Conservation (phyloP, 2,329 filamentous ascomycete species). For the Aspergillus pseudonomiae region DNA sequence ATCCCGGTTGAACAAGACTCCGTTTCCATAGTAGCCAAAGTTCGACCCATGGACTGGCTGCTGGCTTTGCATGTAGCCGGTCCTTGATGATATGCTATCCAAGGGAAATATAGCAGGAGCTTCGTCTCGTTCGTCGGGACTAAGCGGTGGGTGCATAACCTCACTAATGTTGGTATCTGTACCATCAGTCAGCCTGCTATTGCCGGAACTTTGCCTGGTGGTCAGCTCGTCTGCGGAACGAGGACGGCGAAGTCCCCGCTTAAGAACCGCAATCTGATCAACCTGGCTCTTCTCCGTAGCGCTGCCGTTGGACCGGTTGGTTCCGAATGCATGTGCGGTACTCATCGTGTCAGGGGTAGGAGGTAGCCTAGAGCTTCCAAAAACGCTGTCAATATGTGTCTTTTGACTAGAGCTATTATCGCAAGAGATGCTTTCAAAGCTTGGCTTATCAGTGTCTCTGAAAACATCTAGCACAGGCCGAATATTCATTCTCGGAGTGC, state of each 20-base stretch:
- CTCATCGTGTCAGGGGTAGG: conserved; percentile 50
- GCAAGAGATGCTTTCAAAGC: conserved; percentile 29
- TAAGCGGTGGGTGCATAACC: conserved; percentile 28
- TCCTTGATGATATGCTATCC: conserved; percentile 31
- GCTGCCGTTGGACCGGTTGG: conserved; percentile 40
- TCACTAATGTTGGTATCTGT: conserved; percentile 39
- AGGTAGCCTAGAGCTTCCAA: conserved; percentile 39
- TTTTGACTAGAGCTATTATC: conserved; percentile 29
- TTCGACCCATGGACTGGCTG: conserved; percentile 27
- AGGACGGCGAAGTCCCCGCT: conserved; percentile 30
- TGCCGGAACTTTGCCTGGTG: conserved; percentile 33
- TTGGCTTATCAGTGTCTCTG: conserved; percentile 21
- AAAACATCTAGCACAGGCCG: conserved; percentile 27
- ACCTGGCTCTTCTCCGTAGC: conserved; percentile 30
- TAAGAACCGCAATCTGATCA: conserved; percentile 27
- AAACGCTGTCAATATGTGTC: conserved; percentile 35
- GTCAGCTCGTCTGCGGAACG: conserved; percentile 40
- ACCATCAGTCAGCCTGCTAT: conserved; percentile 33
- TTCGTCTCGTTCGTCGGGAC: conserved; percentile 23
- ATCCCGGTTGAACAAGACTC: conserved; percentile 25
- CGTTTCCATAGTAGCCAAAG: conserved; percentile 25
- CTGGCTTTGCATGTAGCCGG: conserved; percentile 28
- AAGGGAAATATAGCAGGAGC: conserved; percentile 38
- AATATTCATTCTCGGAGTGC: conserved; percentile 21
- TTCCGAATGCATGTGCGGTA: conserved; percentile 36